Evolutionary conservation across 768 basidiomycete genomes (phyloP), one percentile per base, ranked within the genome.

Genomic region (Podaxis sp.): DNA sequence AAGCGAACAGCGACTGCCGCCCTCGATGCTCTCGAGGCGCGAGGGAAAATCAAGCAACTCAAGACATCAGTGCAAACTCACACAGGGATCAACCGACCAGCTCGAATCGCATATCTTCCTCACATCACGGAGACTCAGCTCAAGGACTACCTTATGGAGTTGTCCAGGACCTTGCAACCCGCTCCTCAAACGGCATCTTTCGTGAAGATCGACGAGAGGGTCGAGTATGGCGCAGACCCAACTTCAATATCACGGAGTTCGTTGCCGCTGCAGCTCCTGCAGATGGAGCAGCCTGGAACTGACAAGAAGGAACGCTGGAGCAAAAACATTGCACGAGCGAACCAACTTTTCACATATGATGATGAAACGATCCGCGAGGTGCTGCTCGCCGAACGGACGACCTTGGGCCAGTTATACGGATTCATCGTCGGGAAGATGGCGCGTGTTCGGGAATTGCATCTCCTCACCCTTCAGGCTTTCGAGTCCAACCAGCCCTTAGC

Each of bases 391-490:
- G 91, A 96, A 69, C 80, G 83, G 52, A 84, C 84, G 28, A 88
- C 90, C 2, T 69, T 89, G n/a, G 81, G 85, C 2, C 92, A 94
- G 66, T 66, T 85, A 30, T 91, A 91, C 69, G 94, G 93, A 13
- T 93, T 84, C 72, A 82, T 89, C 49, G 77, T 84, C 13, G 92
- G 89, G 13, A 87, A 86, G 68, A 80, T 82, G 33, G 75, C 86
- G 1, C 82, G 94, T 49, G 83, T 85, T 17, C 83, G 86, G 28
- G 79, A 84, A 63, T 74, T 93, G 1, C 90, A 94, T 68, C 73
- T 88, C 26, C 77, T 79, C 52, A 78, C 79, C 26, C 75, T 88
- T 36, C 70, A 75, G 24, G 75, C 80, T 4, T 77, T 92, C 56
- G 80, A 84, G 65, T 70, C 68, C 9, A 61, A 63, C 1, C 63